Percentiles rank a stretch among this genome's conserved stretches.
These are phyloP conservation scores for Cardamine occulta DNA, from an alignment of 345 rosid species.

Conservation along the genomic window DNA sequence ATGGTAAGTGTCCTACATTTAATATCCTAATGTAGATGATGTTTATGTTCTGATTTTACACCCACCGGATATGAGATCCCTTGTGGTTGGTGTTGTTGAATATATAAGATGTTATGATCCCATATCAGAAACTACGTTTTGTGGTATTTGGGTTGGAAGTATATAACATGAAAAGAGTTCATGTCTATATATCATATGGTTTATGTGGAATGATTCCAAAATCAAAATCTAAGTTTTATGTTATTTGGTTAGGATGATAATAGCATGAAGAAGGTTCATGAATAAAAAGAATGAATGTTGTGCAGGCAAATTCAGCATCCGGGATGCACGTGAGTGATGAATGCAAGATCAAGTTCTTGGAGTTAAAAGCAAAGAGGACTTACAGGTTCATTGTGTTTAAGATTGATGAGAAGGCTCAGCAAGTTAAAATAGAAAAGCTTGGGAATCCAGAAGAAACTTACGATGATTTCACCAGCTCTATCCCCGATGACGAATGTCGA, in stretches of 20 bases:
- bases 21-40: neutral
- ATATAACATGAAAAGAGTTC: neutral
- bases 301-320: slow-evolving; percentile 69
- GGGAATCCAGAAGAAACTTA: slow-evolving; percentile 59
- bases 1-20: slow-evolving; percentile 31
- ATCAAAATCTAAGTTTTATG: neutral
- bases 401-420: slow-evolving; percentile 64
- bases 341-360: slow-evolving; percentile 71
- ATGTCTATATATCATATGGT: neutral
- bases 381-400: slow-evolving; percentile 75
- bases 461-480: slow-evolving; percentile 56
- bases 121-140: neutral
- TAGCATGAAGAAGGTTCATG: neutral
- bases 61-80: neutral
- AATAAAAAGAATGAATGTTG: slow-evolving; percentile 2
- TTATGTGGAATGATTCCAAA: neutral
- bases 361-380: slow-evolving; percentile 68
- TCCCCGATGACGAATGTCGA: slow-evolving; percentile 68
- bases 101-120: neutral
- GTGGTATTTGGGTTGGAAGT: slow-evolving; percentile 5
- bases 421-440: slow-evolving; percentile 61
- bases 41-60: neutral
- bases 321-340: slow-evolving; percentile 78
- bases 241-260: slow-evolving; percentile 3
- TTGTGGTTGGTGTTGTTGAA: neutral